Evolutionary conservation across 1,284 basidiomycete species (phyloP), one percentile per base, ranked within the genome.

Genomic region (Veloporphyrellus conicus): DNA sequence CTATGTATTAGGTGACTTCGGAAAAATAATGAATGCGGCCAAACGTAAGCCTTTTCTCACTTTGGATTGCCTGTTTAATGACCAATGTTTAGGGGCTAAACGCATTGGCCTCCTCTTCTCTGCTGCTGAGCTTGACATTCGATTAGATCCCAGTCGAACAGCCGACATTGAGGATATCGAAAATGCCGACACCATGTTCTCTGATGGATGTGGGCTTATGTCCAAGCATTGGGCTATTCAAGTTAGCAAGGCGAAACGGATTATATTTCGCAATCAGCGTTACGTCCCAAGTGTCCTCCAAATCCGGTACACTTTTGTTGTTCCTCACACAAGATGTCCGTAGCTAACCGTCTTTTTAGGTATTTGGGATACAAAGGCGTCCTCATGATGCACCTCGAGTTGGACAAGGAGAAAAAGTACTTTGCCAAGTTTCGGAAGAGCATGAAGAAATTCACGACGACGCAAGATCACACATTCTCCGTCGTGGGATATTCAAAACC

Each of bases 141-240:
- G 65, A 3, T 66, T 83, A 4, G 72, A 80, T 55, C 78, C 78
- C 6, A 55, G 58, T 31, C 70, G 67, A 35, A 70, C 73, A 7
- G 62, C 68, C 10, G 81, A 84, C 53, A 83, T 84, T 22, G 68
- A 71, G 3, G 82, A 83, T 53, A 77, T 84, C 52, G 73, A 71
- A 53, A 62, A 66, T 23, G 72, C 74, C 5, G 79, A 81, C 42
- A 79, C 81, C 48, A 56, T 74, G 1, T 83, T 84, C 58, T 84
- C 81, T 0, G 81, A 84, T 57, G 82, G 82, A 1, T 84, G 82
- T 58, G 82, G 82, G 1, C 71, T 84, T 5, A 81, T 84, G 48
- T 75, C 79, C 0, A 69, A 65, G 39, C 63, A 64, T 20, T 71
- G 81, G 49, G 77, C 78, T 7, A 59, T 75, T 2, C 70, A 75